Base-by-base conservation (phyloP, 352 stramenopile genomes). In the Phytophthora quininea region DNA sequence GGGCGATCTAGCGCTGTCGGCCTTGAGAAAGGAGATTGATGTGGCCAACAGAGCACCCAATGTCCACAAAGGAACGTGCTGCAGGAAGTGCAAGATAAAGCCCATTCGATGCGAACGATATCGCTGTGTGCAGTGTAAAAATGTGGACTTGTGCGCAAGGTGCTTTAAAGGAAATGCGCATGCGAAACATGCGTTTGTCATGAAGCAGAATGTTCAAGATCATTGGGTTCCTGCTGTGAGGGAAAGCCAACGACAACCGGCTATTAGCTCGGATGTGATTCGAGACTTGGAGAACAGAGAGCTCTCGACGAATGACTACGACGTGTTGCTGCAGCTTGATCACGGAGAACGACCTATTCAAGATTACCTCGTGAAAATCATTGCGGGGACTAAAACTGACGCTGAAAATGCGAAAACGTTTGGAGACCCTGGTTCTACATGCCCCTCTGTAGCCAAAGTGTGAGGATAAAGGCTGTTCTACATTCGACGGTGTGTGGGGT, bases 231-330 rank as follows among this genome's bases (percentile, higher is more conserved):
- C 88, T 37, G 84, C 80, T 1, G 37, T 82, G 3, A 71, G 85
- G 37, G 64, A 73, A 38, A 71, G 32, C 27, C 57, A 81, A 27
- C 65, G 57, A 14, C 62, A 37, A 11, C 35, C 65, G 30, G 35
- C 54, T 47, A 67, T 88, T 24, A 71, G 47, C 5, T 60, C 68
- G 14, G 77, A 89, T 40, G 10, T 89, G 6, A 79, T 92, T 11
- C 64, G 74, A 32, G 85, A 92, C 7, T 68, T 95, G 0, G 76
- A 95, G 59, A 82, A 65, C 35, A 74, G 88, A 63, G 88, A 96
- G 38, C 71, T 96, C 7, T 91, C 86, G 32, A 93, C 82, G n/a
- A 91, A 91, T 43, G 88, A 96, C 62, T 96, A 95, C 54, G 86
- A 93, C 47, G 47, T 93, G 5, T 65, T 96, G 1, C 67, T 94